These are phyloP conservation scores for Didymella glomerata DNA, from an alignment of 2,329 filamentous ascomycete genomes.

Conservation along the genomic window DNA sequence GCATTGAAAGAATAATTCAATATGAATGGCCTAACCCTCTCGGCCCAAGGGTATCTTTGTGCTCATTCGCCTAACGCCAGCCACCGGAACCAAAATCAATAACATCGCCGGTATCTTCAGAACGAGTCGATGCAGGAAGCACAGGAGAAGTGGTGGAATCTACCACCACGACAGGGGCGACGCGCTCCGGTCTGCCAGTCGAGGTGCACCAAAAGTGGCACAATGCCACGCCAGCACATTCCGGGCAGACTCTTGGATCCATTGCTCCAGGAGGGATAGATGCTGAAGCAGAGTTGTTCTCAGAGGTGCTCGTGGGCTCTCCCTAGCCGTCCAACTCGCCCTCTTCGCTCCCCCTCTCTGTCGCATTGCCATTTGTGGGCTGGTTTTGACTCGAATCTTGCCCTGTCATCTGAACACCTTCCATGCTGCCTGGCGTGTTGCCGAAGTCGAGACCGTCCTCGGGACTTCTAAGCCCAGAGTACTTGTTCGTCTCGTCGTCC, in stretches of 20 bases:
- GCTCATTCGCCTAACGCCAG: constrained; percentile 23
- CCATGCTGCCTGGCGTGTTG: constrained; percentile 42
- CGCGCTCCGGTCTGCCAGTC: constrained; percentile 1
- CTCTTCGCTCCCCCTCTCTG: constrained; percentile 54
- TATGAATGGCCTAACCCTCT: constrained; percentile 15
- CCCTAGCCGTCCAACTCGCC: constrained; percentile 56
- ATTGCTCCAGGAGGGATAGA: background rate
- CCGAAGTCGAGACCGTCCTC: constrained; percentile 49
- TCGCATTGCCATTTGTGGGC: constrained; percentile 36
- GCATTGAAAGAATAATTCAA: background rate
- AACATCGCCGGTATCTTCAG: constrained; percentile 3
- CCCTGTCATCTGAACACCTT: constrained; percentile 32
- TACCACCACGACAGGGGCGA: background rate
- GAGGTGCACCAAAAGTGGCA: constrained; percentile 6
- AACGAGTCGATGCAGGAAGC: background rate
- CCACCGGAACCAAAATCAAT: constrained; percentile 10
- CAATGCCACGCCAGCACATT: background rate
- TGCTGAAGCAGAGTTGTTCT: background rate
- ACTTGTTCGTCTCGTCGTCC: constrained; percentile 55
- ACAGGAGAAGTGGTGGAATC: background rate
- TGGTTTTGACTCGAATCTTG: constrained; percentile 30
- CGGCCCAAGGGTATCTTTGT: constrained; percentile 28
- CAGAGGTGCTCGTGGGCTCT: constrained; percentile 12
- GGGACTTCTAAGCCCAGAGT: constrained; percentile 55
- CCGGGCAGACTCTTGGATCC: background rate